Evolutionary conservation across 352 stramenopile genomes (phyloP), one percentile per base, ranked within the genome.

Genomic region (Poterioochromonas sp.): DNA sequence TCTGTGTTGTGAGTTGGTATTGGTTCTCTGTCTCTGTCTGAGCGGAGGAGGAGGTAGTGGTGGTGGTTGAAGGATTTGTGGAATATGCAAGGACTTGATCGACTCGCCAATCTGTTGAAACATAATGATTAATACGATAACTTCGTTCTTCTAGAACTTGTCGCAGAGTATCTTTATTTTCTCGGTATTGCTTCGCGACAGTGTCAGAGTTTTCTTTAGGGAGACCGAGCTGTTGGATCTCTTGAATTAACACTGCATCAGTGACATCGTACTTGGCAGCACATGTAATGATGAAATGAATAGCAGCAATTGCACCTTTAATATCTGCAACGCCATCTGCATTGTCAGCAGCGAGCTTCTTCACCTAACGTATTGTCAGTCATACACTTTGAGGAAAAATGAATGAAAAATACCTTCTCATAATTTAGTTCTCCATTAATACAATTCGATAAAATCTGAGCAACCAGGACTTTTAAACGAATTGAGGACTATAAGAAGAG

Each of bases 151-250:
- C 41, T 35, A 76, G 63, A 1, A 26, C 1, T 26, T 5, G 5
- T 34, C 69, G 69, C 20, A 76, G 40, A 64, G 26, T 11, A 64
- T 76, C 69, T 64, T 76, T 76, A 37, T 64, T 35, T 64, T 76
- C 69, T 39, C 41, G 11, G 32, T 54, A 71, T 51, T 79, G 79
- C 41, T 63, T 47, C 15, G 76, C 64, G 32, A 82, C 76, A 35
- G 35, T 44, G 15, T 82, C 79, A 26, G 53, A 47, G 40, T 81
- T 82, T 78, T 82, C 79, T 43, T 78, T 79, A 22, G 79, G 79
- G 0, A 82, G 37, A 39, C 79, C 79, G 0, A 82, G 69, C 53
- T 82, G 79, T 79, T 81, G 79, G 26, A 82, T 73, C 47, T 82
- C 79, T 58, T 79, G 40, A 29, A 71, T 41, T n/a, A 82, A 51